Base-by-base conservation (phyloP, 225 moss, liverwort and hornwort species). In the Bryoerythrophyllum caledonicum region DNA sequence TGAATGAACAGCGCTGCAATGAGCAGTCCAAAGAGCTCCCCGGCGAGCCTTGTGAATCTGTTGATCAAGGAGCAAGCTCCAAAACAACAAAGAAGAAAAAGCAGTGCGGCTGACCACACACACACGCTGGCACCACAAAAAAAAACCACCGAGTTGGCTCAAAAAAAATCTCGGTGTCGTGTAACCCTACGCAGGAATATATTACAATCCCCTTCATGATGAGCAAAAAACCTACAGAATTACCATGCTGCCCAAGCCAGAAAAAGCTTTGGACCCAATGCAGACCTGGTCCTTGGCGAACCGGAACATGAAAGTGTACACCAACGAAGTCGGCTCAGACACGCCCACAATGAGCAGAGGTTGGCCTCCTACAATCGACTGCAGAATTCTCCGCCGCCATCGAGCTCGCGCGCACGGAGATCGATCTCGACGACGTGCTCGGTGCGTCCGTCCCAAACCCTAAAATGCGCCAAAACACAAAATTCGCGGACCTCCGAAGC, bases 241-340 rank as follows among this genome's bases (percentile, higher is more conserved):
- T 86, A 93, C 93, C 93, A 93, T 6, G 89, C 91, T 58, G 91
- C 79, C 93, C 93, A 93, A 19, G 90, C 87, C 67, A 93, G 80
- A 63, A 87, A 90, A 46, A 93, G 87, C 30, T 79, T 54, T 2
- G 81, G 49, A 51, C 90, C 90, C 38, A 93, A 4, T 30, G 74
- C 73, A 13, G 72, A 53, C 77, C 84, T n/a, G 82, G 48, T 58
- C 24, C 66, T 79, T 88, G 15, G 65, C 82, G 28, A 78, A 93
- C n/a, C 77, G 87, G 63, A 83, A 91, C 93, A 93, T 86, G 63
- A 82, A 93, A 41, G 81, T 90, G 68, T 90, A 93, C 81, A 91
- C 86, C 44, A 93, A 44, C 49, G 90, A 83, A 60, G 93, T 93
- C 35, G 93, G 93, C 78, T 93, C 93, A 6, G 93, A 90, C 26